Evolutionary conservation across 1,139 yeast genomes (phyloP), one percentile per base, ranked within the genome.

Genomic region (Suhomyces coccinellae): DNA sequence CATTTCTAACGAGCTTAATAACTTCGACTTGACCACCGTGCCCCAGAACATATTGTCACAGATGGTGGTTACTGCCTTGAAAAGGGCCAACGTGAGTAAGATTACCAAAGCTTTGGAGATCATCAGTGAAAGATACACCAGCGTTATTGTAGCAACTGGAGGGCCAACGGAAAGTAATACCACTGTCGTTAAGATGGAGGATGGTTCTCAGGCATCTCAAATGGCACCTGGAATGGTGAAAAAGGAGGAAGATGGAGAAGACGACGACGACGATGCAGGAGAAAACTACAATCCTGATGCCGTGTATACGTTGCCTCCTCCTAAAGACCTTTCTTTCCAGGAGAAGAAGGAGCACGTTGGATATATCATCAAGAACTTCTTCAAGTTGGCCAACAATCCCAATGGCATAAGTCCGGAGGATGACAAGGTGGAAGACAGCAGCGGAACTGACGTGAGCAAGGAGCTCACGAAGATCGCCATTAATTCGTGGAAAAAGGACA

Each of bases 91-190:
- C 43, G 69, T 75, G 0, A 70, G 71, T 9, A 77, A 74, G 49
- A 70, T 93, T 37, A 70, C 80, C n/a, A 80, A 82, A 49, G 95
- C 88, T 0, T 68, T 89, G 48, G 80, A 81, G 15, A 81, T 88
- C 41, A 79, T 88, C 4, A 72, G 82, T 31, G 79, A 84, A 12
- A 73, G 97, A 47, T 82, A 83, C 50, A 54, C 54, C 24, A 56
- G 63, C 49, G 73, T 34, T 6, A 37, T 42, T 26, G n/a, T 32
- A 16, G 43, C 31, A 7, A 33, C 11, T 22, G 33, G 38, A 29
- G 30, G 14, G n/a, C 14, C 40, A 2, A 24, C 26, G 15, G 22
- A 20, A 16, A 40, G 38, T 24, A 22, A 14, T 26, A 29, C 13
- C 12, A 11, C 36, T 13, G 13, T 37, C 11, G 38, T 40, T 12